These are phyloP conservation scores for Tetrahymena thermophila DNA, from an alignment of 73 alveolate species.

Conservation along the genomic window DNA sequence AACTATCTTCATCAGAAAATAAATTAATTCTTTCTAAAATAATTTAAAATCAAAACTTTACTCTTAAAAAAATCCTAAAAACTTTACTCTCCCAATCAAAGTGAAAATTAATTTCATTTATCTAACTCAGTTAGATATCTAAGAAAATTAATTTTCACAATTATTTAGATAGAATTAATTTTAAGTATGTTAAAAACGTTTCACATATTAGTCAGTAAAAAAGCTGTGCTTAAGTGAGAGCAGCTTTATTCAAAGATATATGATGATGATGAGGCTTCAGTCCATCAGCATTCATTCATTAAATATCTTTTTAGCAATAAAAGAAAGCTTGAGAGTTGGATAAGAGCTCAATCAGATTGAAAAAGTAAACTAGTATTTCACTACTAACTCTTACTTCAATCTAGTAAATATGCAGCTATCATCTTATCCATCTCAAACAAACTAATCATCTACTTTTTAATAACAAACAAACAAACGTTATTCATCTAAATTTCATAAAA, in stretches of 20 bases:
- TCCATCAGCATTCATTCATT: background rate
- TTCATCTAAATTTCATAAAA: background rate
- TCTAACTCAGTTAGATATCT: background rate
- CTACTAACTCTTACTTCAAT: too few relatives aligned
- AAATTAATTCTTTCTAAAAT: background rate
- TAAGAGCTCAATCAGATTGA: background rate
- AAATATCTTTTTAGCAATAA: background rate
- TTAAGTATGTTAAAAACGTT: background rate
- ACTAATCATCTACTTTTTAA: background rate
- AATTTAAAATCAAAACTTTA: background rate
- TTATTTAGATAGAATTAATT: background rate
- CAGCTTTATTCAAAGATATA: background rate
- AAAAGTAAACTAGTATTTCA: too few relatives aligned
- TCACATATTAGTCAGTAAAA: background rate
- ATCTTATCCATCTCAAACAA: background rate
- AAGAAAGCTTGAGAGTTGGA: background rate
- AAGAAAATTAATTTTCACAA: background rate
- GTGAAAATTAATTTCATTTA: background rate
- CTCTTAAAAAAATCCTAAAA: background rate
- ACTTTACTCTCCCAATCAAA: background rate
- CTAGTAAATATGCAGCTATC: background rate
- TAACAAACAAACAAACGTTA: background rate
- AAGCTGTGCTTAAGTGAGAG: background rate
- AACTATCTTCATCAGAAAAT: background rate
- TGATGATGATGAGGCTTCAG: background rate